These are phyloP conservation scores for Calocera viscosa DNA, from an alignment of 768 basidiomycete genomes.

Conservation along the genomic window DNA sequence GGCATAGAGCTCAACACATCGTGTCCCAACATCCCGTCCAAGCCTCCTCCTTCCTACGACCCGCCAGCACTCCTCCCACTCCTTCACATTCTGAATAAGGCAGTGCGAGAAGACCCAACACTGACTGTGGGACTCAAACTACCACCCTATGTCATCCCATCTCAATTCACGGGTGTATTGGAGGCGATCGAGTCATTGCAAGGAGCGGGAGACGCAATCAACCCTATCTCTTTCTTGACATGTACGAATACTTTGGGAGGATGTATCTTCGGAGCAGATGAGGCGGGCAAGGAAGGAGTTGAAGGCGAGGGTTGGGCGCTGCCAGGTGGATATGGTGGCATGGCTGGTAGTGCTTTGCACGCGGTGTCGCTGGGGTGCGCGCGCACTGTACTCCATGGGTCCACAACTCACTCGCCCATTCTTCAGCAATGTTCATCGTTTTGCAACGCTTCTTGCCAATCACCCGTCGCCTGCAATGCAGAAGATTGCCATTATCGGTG, in stretches of 20 bases:
- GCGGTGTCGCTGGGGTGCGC: slow-evolving; percentile 70
- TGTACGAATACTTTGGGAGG: slow-evolving; percentile 73
- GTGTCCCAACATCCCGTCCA: slow-evolving; percentile 61
- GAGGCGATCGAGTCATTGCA: slow-evolving; percentile 18
- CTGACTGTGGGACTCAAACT: slow-evolving; percentile 66
- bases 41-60: slow-evolving; percentile 45
- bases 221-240: slow-evolving; percentile 60
- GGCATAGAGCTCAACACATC: slow-evolving; percentile 74
- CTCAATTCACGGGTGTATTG: slow-evolving; percentile 49
- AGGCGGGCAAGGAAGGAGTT: slow-evolving; percentile 26
- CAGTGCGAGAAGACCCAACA: slow-evolving; percentile 37
- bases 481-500: slow-evolving; percentile 54
- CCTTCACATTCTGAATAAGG: slow-evolving; percentile 42
- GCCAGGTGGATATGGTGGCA: slow-evolving; percentile 52
- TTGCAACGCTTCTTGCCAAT: slow-evolving; percentile 40
- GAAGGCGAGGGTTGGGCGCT: slow-evolving; percentile 38
- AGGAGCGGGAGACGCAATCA: slow-evolving; percentile 17
- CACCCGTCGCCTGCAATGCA: slow-evolving; percentile 33
- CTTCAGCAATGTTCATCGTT: slow-evolving; percentile 31
- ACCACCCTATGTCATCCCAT: slow-evolving; percentile 54
- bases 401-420: neutral
- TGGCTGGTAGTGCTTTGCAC: slow-evolving; percentile 68
- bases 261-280: slow-evolving; percentile 48
- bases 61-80: slow-evolving; percentile 41
- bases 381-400: slow-evolving; percentile 17